These are phyloP conservation scores for Trichoderma atroviride DNA, from an alignment of 2,329 filamentous ascomycete genomes.

Conservation along the genomic window DNA sequence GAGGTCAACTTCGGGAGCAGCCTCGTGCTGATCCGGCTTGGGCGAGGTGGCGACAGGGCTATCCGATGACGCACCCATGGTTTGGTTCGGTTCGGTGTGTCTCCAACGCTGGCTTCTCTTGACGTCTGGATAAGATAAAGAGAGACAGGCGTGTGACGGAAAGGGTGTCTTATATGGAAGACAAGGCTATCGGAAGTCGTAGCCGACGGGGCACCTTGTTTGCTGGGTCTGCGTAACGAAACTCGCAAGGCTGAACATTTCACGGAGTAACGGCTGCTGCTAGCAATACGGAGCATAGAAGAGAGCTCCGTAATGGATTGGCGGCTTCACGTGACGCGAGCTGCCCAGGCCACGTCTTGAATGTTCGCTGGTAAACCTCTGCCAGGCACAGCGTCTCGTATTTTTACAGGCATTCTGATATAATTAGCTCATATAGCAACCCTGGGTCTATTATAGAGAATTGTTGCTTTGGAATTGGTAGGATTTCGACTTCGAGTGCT, in stretches of 20 bases:
- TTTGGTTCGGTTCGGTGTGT: neutral
- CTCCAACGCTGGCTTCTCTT: neutral
- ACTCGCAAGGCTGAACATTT: neutral
- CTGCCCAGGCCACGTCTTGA: neutral
- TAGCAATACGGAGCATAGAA: neutral
- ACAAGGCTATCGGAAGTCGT: neutral
- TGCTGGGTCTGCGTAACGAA: neutral
- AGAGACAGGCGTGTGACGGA: neutral
- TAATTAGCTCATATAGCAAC: neutral
- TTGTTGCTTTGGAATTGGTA: neutral
- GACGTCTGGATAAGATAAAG: neutral
- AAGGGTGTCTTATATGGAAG: neutral
- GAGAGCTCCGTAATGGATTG: neutral
- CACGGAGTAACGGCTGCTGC: neutral
- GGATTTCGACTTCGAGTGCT: neutral
- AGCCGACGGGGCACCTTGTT: neutral
- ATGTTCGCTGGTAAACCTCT: neutral
- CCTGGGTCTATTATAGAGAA: neutral
- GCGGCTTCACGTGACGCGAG: neutral
- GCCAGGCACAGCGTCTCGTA: neutral
- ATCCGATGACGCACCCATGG: conserved; percentile 19
- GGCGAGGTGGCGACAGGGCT: neutral
- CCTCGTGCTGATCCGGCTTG: neutral
- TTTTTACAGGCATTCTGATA: neutral
- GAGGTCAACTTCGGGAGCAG: conserved; percentile 8